A percentile compares a stretch with the other conserved stretches of the same genome.
Conservation (phyloP, 805 yeast genomes). For the Candida andamanensis region DNA sequence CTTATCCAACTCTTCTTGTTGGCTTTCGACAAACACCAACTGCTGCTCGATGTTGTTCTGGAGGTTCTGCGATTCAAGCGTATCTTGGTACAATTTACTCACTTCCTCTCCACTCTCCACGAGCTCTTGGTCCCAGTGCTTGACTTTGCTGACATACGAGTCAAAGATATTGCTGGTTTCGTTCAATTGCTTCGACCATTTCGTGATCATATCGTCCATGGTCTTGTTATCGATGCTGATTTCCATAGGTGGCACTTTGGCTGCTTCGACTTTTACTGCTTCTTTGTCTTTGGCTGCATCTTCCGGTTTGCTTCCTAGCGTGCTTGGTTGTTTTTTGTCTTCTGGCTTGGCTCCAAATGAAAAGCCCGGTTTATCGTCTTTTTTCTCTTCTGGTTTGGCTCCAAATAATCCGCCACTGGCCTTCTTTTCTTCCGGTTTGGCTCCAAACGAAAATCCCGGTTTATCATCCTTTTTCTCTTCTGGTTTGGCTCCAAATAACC, state of each 20-base stretch:
- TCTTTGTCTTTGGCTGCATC: constrained; percentile 15
- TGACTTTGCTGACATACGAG: constrained; percentile 65
- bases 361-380: constrained; percentile 13
- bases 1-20: constrained; percentile 85
- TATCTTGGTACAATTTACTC: constrained; percentile 68
- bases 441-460: constrained; percentile 11
- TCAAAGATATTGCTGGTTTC: constrained; percentile 71
- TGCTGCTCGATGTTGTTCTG: constrained; percentile 86
- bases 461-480: constrained; percentile 14
- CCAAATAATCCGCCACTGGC: too few species aligned
- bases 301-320: constrained; percentile 14
- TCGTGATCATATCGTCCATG: constrained; percentile 83
- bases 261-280: constrained; percentile 31
- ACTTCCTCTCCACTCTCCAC: constrained; percentile 85
- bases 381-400: constrained; percentile 20
- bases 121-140: constrained; percentile 80
- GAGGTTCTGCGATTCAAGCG: constrained; percentile 76
- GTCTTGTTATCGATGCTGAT: constrained; percentile 85
- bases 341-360: constrained; percentile 15
- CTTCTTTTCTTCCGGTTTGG: constrained; percentile 4
- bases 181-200: constrained; percentile 87
- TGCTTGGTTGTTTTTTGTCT: constrained; percentile 9
- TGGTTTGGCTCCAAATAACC: constrained; percentile 10
- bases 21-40: constrained; percentile 77
- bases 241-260: constrained; percentile 59